phyloP scores from a whole-genome alignment of 441 rosid species.

The Hura crepitans region DNA sequence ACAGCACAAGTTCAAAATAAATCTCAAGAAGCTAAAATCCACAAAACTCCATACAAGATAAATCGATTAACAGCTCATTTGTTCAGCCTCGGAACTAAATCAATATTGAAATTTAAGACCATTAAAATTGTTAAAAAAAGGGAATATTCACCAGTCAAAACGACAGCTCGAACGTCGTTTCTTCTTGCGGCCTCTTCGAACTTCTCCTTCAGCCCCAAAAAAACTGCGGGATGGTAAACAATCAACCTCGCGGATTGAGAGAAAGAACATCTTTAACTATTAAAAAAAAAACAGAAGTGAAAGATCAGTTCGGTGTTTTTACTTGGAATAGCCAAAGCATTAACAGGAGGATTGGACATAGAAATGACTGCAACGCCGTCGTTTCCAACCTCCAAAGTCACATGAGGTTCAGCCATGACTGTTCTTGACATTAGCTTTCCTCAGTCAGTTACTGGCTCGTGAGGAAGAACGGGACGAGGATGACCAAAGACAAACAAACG shows the following conservation, averaged over 20 bases:
- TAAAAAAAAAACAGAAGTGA: background rate
- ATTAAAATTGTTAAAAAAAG: background rate
- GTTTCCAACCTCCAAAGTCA: conserved; percentile 63
- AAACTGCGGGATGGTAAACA: conserved; percentile 40
- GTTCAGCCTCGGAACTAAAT: background rate
- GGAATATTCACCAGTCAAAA: conserved; percentile 53
- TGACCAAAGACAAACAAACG: background rate
- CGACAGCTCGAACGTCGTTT: conserved; percentile 75
- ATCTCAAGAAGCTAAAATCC: background rate
- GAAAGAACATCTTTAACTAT: background rate
- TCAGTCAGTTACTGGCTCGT: background rate
- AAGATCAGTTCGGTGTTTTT: background rate
- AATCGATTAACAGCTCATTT: background rate
- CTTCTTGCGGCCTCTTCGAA: conserved; percentile 62
- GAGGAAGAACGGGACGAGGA: background rate
- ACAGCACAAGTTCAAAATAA: background rate
- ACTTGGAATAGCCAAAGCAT: conserved; percentile 76
- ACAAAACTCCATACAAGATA: background rate
- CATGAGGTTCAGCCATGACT: conserved; percentile 54
- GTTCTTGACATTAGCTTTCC: background rate
- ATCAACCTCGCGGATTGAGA: background rate
- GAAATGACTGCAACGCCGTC: conserved; percentile 92
- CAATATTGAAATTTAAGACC: background rate
- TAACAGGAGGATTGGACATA: conserved; percentile 85
- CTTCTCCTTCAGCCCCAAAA: conserved; percentile 63